Evolutionary conservation across 768 basidiomycete genomes (phyloP).

Genomic region (Ramaria rubella): DNA sequence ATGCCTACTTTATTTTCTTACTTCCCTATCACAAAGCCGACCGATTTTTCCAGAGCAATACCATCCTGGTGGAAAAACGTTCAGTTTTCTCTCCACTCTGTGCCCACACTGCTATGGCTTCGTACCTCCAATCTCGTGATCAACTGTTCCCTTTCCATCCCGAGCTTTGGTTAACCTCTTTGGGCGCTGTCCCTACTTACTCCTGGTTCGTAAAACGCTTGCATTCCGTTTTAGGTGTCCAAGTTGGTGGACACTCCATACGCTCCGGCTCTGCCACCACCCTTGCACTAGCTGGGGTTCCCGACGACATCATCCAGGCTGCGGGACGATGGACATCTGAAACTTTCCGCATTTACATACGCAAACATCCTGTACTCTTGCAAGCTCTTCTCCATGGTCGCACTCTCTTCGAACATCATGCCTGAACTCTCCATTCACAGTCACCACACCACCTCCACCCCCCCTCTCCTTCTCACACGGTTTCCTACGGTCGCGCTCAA

Average conservation of each 20-base stretch:
- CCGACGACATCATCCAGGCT: too few species aligned
- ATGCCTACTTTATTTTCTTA: background rate
- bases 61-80: background rate
- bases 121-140: too few species aligned
- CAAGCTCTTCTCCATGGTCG: too few species aligned
- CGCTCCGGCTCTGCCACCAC: background rate
- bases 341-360: slow-evolving; percentile 2
- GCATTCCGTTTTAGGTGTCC: background rate
- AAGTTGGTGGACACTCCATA: background rate
- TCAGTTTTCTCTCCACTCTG: background rate
- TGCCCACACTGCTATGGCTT: background rate
- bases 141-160: too few species aligned
- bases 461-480: too few species aligned
- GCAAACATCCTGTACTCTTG: background rate
- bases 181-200: background rate
- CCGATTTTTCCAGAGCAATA: background rate
- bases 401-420: background rate
- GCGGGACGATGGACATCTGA: slow-evolving; percentile 3
- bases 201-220: background rate
- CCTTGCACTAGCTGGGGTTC: background rate
- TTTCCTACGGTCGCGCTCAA: too few species aligned
- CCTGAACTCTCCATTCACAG: background rate
- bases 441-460: too few species aligned
- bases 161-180: background rate
- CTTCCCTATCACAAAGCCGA: slow-evolving; percentile 6